Percentiles rank a stretch among this genome's conserved stretches.
Conservation (phyloP, 257 asterid species). For the Przewalskia tangutica region DNA sequence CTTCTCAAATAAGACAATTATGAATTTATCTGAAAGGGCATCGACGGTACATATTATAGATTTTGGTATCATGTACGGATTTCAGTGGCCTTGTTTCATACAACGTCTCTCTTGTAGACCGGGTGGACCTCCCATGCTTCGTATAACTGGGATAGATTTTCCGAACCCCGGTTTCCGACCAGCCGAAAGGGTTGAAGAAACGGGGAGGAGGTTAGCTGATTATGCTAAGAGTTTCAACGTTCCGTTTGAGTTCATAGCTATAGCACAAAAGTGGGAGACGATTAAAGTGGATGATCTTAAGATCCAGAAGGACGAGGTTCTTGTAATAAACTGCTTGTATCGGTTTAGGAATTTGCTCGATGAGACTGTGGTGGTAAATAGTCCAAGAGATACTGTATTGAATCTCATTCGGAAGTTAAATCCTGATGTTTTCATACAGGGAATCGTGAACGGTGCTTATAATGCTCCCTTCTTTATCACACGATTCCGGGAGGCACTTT, state of each 20-base stretch:
- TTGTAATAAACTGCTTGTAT: conserved; percentile 25
- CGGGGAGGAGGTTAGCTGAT: conserved; percentile 31
- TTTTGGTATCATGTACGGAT: conserved; percentile 38
- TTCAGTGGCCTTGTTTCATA: conserved; percentile 41
- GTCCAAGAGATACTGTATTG: conserved; percentile 31
- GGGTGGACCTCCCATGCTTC: conserved; percentile 35
- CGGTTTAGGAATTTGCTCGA: conserved; percentile 33
- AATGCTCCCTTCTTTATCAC: conserved; percentile 38
- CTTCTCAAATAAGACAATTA: conserved; percentile 32
- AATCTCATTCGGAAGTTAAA: conserved; percentile 25
- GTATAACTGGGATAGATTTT: conserved; percentile 40
- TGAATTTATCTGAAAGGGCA: conserved; percentile 19
- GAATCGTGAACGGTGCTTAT: conserved; percentile 35
- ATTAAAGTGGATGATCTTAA: conserved; percentile 28
- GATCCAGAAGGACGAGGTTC: conserved; percentile 27
- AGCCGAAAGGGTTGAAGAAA: conserved; percentile 33
- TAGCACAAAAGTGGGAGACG: conserved; percentile 43
- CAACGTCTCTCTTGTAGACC: conserved; percentile 29
- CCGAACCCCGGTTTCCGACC: conserved; percentile 42
- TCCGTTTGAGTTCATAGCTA: conserved; percentile 34
- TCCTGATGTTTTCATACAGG: conserved; percentile 24
- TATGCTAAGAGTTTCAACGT: conserved; percentile 29
- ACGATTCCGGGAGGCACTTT: conserved; percentile 35
- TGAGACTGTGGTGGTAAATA: conserved; percentile 28
- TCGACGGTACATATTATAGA: conserved; percentile 29